A percentile compares a stretch with the other conserved stretches of the same genome.
Conservation (phyloP, 2,329 filamentous ascomycete species). For the Dissoconium aciculare region DNA sequence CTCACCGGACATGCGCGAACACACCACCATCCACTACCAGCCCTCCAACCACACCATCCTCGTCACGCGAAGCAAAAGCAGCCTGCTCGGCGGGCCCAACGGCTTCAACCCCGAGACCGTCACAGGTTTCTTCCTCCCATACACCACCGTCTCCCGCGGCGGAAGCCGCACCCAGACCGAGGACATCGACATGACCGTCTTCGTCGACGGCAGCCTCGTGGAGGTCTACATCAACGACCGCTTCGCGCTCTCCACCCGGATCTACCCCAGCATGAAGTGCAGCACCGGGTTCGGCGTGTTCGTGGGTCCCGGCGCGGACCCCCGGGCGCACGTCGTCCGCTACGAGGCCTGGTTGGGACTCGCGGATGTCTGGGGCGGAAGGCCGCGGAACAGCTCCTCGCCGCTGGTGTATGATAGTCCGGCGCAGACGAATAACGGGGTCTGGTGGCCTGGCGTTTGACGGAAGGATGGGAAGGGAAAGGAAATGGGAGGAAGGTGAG, state of each 20-base stretch:
- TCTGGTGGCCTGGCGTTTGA: slow-evolving; percentile 33
- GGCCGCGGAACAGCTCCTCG: slow-evolving; percentile 29
- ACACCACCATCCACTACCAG: slow-evolving; percentile 32
- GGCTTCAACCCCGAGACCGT: slow-evolving; percentile 32
- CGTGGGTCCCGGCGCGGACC: slow-evolving; percentile 21
- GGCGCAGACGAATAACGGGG: slow-evolving; percentile 31
- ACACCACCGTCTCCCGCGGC: slow-evolving; percentile 27
- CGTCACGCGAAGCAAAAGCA: slow-evolving; percentile 31
- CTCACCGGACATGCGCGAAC: slow-evolving; percentile 30
- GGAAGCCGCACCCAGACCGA: slow-evolving; percentile 21
- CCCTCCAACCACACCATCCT: slow-evolving; percentile 33
- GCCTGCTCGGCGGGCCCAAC: slow-evolving; percentile 26
- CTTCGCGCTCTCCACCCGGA: slow-evolving; percentile 28
- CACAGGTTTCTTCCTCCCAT: slow-evolving; percentile 33
- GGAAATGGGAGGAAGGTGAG: neutral
- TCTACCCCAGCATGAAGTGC: slow-evolving; percentile 32
- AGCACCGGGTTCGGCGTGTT: slow-evolving; percentile 31
- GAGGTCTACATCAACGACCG: slow-evolving; percentile 34
- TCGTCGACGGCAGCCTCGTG: slow-evolving; percentile 33
- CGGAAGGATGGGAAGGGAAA: neutral
- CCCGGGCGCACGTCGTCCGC: slow-evolving; percentile 23
- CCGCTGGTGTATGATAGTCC: slow-evolving; percentile 29
- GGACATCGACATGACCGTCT: slow-evolving; percentile 30
- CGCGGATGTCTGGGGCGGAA: slow-evolving; percentile 27
- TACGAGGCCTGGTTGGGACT: slow-evolving; percentile 28